Evolutionary conservation across 495 filamentous ascomycete genomes (phyloP).

Genomic region (Penicillium ucsense): DNA sequence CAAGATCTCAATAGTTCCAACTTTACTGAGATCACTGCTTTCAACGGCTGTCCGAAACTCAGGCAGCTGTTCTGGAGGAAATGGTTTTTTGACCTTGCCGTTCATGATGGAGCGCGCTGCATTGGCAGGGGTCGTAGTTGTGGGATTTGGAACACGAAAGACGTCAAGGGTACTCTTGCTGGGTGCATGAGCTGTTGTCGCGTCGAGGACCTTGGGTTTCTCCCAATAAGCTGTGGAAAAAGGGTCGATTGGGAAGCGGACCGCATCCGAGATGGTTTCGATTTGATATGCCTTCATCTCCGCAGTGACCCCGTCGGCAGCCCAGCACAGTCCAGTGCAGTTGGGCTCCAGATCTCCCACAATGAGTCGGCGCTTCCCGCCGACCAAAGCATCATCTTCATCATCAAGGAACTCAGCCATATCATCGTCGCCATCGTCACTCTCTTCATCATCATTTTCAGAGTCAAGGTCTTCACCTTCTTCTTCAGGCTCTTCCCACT

Average conservation of each 20-base stretch:
- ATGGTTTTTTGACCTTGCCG: constrained; percentile 25
- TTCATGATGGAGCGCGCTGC: constrained; percentile 4
- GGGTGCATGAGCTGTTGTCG: constrained; percentile 1
- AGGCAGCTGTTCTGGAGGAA: constrained; percentile 50
- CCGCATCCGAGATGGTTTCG: constrained; percentile 54
- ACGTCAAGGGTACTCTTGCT: constrained; percentile 16
- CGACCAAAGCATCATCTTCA: constrained; percentile 34
- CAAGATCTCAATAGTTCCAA: constrained; percentile 64
- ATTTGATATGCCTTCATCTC: constrained; percentile 51
- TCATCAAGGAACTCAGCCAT: constrained; percentile 47
- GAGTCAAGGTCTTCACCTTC: constrained; percentile 71
- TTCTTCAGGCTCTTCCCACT: constrained; percentile 79
- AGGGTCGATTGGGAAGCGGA: constrained; percentile 63
- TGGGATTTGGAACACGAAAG: constrained; percentile 12
- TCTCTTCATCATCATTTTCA: constrained; percentile 64
- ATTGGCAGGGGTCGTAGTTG: constrained; percentile 4
- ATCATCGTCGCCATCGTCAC: constrained; percentile 44
- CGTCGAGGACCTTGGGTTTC: constrained; percentile 19
- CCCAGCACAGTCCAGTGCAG: constrained; percentile 74
- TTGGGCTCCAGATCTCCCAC: constrained; percentile 64
- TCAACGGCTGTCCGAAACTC: constrained; percentile 66
- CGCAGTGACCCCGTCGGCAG: constrained; percentile 42
- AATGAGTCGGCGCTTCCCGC: constrained; percentile 38
- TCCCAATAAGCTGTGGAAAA: constrained; percentile 79
- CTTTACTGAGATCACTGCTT: constrained; percentile 65